These are phyloP conservation scores for Globomyces sp. DNA, from an alignment of 371 early-diverging fungal species.

Conservation along the genomic window DNA sequence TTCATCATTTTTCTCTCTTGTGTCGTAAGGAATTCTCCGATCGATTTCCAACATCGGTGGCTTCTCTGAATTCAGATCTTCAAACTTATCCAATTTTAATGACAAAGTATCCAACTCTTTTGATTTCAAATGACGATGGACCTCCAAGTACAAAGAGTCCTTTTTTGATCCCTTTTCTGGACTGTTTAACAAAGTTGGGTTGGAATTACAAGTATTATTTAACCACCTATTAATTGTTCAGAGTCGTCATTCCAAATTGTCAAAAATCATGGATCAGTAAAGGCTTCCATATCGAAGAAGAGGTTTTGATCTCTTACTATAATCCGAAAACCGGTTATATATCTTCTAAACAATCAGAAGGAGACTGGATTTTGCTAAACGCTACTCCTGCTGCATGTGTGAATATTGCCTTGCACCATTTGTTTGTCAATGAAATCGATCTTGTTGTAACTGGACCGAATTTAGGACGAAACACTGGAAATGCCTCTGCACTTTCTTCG, in stretches of 20 bases:
- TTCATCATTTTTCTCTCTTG: no score
- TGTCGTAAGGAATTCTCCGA: no score
- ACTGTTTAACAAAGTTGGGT: neutral
- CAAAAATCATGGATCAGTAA: slow-evolving; percentile 5
- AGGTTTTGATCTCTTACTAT: neutral
- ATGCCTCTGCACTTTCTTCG: neutral
- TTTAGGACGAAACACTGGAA: neutral
- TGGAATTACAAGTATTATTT: neutral
- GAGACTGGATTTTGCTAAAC: neutral
- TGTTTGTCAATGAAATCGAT: neutral
- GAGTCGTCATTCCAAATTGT: neutral
- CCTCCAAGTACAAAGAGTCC: neutral
- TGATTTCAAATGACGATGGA: neutral
- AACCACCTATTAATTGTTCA: neutral
- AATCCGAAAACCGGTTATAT: neutral
- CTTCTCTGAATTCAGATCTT: no score
- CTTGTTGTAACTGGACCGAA: slow-evolving; percentile 15
- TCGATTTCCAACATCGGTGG: no score
- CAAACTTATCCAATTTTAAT: no score
- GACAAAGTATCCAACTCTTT: no score
- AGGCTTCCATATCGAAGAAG: neutral
- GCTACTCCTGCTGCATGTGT: slow-evolving; percentile 1
- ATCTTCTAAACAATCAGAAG: neutral
- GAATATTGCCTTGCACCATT: neutral
- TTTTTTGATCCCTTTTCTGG: neutral